These are phyloP conservation scores for Apium graveolens DNA, from an alignment of 129 eudicot genomes.

Conservation along the genomic window DNA sequence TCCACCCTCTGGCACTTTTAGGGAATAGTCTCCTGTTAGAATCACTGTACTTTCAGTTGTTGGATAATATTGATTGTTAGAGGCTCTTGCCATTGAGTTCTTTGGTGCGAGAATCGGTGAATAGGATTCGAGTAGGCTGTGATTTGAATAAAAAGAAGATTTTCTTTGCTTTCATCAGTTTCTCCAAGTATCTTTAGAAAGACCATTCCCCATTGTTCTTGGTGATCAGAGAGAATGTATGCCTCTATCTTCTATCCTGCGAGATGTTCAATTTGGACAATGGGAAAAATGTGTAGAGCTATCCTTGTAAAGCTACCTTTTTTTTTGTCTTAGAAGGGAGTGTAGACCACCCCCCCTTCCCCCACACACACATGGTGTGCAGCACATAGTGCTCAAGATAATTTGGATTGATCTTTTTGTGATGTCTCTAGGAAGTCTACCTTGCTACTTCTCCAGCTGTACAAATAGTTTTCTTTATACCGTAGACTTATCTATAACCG, in stretches of 20 bases:
- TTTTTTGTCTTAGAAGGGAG: neutral
- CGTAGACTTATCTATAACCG: neutral
- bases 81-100: neutral
- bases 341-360: too few relatives aligned
- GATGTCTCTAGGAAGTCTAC: neutral
- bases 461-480: too few relatives aligned
- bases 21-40: neutral
- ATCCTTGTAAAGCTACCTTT: neutral
- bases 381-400: neutral
- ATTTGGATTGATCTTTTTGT: neutral
- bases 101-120: neutral
- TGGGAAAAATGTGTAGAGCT: neutral
- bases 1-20: neutral
- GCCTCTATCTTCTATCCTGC: too few relatives aligned
- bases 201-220: neutral
- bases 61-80: neutral
- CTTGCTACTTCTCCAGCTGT: neutral
- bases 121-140: neutral
- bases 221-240: neutral
- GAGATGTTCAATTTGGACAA: too few relatives aligned
- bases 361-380: neutral
- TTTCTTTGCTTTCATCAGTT: neutral
- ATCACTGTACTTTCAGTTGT: neutral
- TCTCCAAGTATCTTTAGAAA: neutral
- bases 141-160: neutral